These are phyloP conservation scores for Scutellaria minor DNA, from an alignment of 257 asterid genomes.

Conservation along the genomic window DNA sequence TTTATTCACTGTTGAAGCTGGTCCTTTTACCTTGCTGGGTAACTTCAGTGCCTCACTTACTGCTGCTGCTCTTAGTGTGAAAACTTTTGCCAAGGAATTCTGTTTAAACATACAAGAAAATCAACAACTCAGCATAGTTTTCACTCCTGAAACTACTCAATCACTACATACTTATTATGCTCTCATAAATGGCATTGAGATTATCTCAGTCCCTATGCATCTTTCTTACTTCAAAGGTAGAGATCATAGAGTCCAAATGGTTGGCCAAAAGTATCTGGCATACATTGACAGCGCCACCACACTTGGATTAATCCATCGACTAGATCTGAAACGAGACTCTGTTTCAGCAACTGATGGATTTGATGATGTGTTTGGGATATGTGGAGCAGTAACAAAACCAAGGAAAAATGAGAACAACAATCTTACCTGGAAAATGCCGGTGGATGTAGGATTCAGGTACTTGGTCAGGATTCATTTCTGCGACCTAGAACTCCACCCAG, in stretches of 20 bases:
- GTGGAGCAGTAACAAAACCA: constrained; percentile 34
- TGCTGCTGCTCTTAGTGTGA: constrained; percentile 31
- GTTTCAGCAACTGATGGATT: constrained; percentile 35
- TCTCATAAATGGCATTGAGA: constrained; percentile 50
- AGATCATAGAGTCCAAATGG: constrained; percentile 21
- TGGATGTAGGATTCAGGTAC: constrained; percentile 59
- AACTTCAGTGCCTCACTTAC: constrained; percentile 43
- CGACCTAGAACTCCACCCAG: constrained; percentile 43
- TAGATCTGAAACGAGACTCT: constrained; percentile 38
- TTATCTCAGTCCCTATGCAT: constrained; percentile 28
- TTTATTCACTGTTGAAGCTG: constrained; percentile 37
- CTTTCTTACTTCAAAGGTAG: constrained; percentile 29
- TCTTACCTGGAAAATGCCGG: constrained; percentile 46
- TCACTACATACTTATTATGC: constrained; percentile 34
- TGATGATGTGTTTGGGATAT: constrained; percentile 39
- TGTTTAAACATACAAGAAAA: constrained; percentile 35
- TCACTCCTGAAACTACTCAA: constrained; percentile 28
- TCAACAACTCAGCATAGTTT: constrained; percentile 10
- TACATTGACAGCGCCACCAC: constrained; percentile 52
- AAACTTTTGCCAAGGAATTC: constrained; percentile 36
- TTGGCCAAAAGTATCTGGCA: constrained; percentile 35
- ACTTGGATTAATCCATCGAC: constrained; percentile 47
- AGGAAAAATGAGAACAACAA: constrained; percentile 3
- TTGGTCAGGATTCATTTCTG: constrained; percentile 62
- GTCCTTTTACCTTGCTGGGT: constrained; percentile 35